These are phyloP conservation scores for Trichoderma koningiopsis DNA, from an alignment of 2,329 filamentous ascomycete species.

Conservation along the genomic window DNA sequence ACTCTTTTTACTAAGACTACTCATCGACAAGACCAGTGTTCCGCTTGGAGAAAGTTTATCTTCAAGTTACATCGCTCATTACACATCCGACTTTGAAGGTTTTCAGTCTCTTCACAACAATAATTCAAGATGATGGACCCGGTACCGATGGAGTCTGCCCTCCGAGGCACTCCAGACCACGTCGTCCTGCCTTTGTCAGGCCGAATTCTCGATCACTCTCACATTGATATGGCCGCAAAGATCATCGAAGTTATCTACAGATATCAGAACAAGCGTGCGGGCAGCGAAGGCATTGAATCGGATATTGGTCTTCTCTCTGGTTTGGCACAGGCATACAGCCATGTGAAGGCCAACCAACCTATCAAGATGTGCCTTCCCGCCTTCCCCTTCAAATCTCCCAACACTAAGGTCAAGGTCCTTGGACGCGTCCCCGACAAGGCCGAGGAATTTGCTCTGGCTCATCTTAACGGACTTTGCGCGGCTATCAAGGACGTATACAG, in stretches of 20 bases:
- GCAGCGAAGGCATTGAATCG: slow-evolving; percentile 30
- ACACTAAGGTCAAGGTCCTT: slow-evolving; percentile 55
- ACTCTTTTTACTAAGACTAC: neutral
- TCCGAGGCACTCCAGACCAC: neutral
- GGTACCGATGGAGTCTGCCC: neutral
- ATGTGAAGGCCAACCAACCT: slow-evolving; percentile 39
- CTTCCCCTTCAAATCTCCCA: slow-evolving; percentile 64
- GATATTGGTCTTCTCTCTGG: slow-evolving; percentile 43
- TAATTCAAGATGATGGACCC: neutral
- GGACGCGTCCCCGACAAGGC: slow-evolving; percentile 57
- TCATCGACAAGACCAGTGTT: neutral
- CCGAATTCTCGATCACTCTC: slow-evolving; percentile 31
- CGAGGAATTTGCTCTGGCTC: slow-evolving; percentile 55
- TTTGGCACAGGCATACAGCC: slow-evolving; percentile 40
- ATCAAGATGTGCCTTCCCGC: slow-evolving; percentile 55
- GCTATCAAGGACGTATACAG: slow-evolving; percentile 50
- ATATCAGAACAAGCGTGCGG: slow-evolving; percentile 40
- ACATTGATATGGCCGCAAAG: slow-evolving; percentile 37
- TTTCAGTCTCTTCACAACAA: neutral
- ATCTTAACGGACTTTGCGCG: slow-evolving; percentile 53
- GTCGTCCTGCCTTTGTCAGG: neutral
- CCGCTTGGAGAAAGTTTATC: neutral
- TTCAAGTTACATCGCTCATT: neutral
- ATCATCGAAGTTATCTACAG: slow-evolving; percentile 44
- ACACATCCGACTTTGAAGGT: neutral